Evolutionary conservation across 345 rosid species (phyloP).

Genomic region (Syzygium jambos): DNA sequence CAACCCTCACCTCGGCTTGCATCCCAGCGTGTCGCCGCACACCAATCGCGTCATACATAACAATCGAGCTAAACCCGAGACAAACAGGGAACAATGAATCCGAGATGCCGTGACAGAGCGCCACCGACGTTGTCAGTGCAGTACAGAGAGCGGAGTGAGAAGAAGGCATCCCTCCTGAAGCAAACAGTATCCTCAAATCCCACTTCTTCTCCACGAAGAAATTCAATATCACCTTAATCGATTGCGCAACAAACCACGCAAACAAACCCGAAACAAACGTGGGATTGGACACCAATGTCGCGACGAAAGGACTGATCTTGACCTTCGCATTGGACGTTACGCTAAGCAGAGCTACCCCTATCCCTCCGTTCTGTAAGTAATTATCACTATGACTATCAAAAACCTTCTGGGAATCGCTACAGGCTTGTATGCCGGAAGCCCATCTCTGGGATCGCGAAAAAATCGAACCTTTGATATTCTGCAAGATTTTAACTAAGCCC

Average conservation of each 20-base stretch:
- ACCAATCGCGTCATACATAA: conserved; percentile 95
- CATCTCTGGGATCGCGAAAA: conserved; percentile 8
- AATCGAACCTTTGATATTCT: neutral
- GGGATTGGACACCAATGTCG: conserved; percentile 71
- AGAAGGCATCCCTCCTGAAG: conserved; percentile 96
- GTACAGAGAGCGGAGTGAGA: conserved; percentile 88
- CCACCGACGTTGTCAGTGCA: conserved; percentile 90
- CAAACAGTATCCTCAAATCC: conserved; percentile 66
- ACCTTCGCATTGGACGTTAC: conserved; percentile 63
- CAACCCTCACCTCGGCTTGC: conserved; percentile 76
- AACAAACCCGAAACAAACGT: conserved; percentile 75
- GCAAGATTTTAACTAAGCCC: neutral
- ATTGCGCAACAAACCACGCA: conserved; percentile 74
- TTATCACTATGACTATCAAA: conserved; percentile 2
- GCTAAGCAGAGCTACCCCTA: conserved; percentile 62
- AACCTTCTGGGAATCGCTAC: conserved; percentile 11
- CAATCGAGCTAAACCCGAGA: conserved; percentile 86
- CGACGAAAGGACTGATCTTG: conserved; percentile 67
- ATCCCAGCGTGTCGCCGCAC: conserved; percentile 96
- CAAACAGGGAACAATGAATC: conserved; percentile 93
- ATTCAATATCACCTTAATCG: conserved; percentile 60
- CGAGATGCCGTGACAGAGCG: conserved; percentile 79
- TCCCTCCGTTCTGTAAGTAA: conserved; percentile 37
- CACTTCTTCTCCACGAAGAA: conserved; percentile 86
- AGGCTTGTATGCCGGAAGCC: conserved; percentile 35